Evolutionary conservation across 495 filamentous ascomycete genomes (phyloP).

Genomic region (Lepraria neglecta): DNA sequence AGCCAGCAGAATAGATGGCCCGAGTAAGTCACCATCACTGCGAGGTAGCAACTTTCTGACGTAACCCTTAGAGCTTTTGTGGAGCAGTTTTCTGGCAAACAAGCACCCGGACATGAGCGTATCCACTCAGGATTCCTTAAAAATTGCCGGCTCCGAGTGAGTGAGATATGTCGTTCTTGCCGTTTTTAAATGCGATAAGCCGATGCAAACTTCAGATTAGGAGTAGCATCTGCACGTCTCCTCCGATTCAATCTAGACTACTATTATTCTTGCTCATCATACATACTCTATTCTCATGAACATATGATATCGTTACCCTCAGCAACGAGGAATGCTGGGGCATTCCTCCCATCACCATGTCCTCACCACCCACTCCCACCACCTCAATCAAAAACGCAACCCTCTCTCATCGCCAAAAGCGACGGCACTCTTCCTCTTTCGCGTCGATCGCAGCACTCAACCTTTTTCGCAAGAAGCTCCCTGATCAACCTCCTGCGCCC

Average conservation of each 20-base stretch:
- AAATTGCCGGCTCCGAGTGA: no score
- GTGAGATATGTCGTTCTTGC: not conserved
- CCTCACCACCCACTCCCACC: conserved; percentile 10
- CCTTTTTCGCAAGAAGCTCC: conserved; percentile 9
- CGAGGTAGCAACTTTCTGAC: no score
- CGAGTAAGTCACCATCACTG: no score
- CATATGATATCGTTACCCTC: conserved; percentile 8
- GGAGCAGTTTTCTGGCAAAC: no score
- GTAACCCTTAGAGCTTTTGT: no score
- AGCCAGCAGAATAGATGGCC: no score
- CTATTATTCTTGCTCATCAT: no score
- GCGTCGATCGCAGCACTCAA: conserved; percentile 16
- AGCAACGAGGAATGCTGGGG: conserved; percentile 18
- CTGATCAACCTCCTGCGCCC: not conserved
- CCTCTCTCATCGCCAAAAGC: conserved; percentile 3
- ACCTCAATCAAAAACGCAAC: conserved; percentile 8
- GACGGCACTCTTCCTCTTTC: conserved; percentile 9
- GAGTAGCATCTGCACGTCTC: not conserved
- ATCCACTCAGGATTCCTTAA: no score
- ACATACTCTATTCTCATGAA: not conserved
- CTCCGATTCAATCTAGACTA: no score
- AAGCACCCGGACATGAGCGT: no score
- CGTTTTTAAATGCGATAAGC: not conserved
- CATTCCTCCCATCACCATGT: conserved; percentile 10
- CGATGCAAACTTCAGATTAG: no score